Conservation (phyloP, 805 yeast genomes). For the Sugiyamaella lignohabitans region DNA sequence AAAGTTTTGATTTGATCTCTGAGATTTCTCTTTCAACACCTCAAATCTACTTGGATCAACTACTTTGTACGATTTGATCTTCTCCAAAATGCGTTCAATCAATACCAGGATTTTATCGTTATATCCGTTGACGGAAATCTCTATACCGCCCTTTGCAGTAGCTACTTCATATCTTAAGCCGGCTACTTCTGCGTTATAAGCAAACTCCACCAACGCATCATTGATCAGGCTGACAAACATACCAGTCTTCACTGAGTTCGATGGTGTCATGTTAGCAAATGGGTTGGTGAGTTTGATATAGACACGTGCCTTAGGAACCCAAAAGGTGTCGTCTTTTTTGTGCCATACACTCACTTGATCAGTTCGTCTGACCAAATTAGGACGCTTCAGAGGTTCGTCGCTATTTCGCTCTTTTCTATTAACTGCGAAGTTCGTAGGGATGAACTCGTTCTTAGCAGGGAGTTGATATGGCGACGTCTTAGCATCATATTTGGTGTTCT, state of each 20-base stretch:
- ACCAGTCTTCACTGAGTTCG: constrained; percentile 50
- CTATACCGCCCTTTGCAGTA: constrained; percentile 63
- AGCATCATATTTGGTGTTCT: constrained; percentile 22
- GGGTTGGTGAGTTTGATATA: constrained; percentile 60
- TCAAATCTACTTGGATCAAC: constrained; percentile 51
- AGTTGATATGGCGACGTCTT: constrained; percentile 40
- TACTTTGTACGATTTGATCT: constrained; percentile 45
- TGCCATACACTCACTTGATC: constrained; percentile 65
- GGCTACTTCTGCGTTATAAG: constrained; percentile 80
- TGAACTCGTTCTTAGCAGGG: constrained; percentile 72
- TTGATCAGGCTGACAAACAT: constrained; percentile 64
- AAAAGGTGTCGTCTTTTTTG: constrained; percentile 82
- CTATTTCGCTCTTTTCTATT: constrained; percentile 35
- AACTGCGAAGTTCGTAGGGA: constrained; percentile 72
- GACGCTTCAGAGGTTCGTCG: constrained; percentile 46
- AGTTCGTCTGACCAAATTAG: constrained; percentile 51
- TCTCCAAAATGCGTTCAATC: constrained; percentile 52
- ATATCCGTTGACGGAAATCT: constrained; percentile 66
- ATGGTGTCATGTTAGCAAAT: constrained; percentile 50
- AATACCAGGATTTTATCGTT: constrained; percentile 71
- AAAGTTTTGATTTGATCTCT: constrained; percentile 59
- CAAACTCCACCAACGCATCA: constrained; percentile 66
- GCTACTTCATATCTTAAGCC: constrained; percentile 57
- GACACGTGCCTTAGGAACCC: constrained; percentile 79
- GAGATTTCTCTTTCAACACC: constrained; percentile 55